Base-by-base conservation (phyloP, 441 rosid species). In the Arabidopsis hybrid region DNA sequence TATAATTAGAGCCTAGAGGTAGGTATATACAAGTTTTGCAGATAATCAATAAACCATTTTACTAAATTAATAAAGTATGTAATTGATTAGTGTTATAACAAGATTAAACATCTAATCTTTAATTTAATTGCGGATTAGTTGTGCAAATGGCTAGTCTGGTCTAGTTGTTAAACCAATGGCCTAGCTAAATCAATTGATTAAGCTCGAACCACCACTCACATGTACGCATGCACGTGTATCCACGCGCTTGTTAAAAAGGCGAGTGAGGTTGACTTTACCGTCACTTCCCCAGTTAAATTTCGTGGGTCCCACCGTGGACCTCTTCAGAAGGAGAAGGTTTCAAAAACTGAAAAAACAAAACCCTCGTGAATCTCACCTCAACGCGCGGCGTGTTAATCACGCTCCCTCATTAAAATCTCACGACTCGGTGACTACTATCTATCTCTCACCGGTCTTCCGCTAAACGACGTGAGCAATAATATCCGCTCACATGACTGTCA, bases 401-500 rank as follows among this genome's bases (percentile, higher is more conserved):
- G 65, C 71, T 57, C 74, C 60, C 35, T 29, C 11, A 14, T 18
- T 17, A 50, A 46, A 16, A 52, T 34, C 69, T 38, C 67, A 26
- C n/a, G 65, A 47, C 75, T 50, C 67, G 67, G 60, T 21, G 7
- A 36, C 60, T n/a, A 34, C 49, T n/a, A 16, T 36, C 39, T 26
- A 26, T 26, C 29, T 59, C 68, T 42, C 56, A 66, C 70, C 68
- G 17, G 79, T 64, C 73, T 60, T 60, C 21, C 36, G 21, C 73
- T 68, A 60, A 74, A 66, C 69, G 77, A 75, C 73, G 47, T 2
- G 6, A 1, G n/a, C 69, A 65, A 66, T 64, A 66, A 79, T 31
- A n/a, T 52, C 42, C 7, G 17, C 31, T 71, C 74, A 78, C 84
- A 31, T 60, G 74, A 63, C 77, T 58, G 82, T 78, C 74, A 65